Evolutionary conservation across 2,329 filamentous ascomycete species (phyloP).

Genomic region (Harringtonia lauricola): DNA sequence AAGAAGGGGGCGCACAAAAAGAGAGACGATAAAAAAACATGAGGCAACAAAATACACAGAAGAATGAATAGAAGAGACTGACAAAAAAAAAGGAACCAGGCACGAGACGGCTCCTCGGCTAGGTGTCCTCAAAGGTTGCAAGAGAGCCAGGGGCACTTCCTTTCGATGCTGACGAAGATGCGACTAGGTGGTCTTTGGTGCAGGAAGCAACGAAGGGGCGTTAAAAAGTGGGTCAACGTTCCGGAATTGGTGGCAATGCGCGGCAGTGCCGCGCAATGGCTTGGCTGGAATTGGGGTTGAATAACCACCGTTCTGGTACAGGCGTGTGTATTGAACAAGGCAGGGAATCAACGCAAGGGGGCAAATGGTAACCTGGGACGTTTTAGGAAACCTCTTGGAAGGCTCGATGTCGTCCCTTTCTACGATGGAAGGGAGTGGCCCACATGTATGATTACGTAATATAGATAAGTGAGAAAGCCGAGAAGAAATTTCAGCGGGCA

Average conservation of each 20-base stretch:
- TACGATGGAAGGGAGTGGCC: no score
- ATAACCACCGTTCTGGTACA: background rate
- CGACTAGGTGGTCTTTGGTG: background rate
- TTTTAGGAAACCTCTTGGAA: no score
- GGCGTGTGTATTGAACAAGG: no score
- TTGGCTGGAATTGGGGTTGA: background rate
- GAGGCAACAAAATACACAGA: background rate
- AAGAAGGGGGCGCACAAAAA: background rate
- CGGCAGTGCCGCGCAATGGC: background rate
- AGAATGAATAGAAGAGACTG: background rate
- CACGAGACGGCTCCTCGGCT: background rate
- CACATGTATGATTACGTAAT: no score
- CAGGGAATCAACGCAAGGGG: no score
- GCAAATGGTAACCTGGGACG: no score
- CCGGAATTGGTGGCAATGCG: background rate
- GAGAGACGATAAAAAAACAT: background rate
- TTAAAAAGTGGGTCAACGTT: background rate
- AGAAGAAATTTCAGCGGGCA: no score
- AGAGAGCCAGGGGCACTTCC: no score
- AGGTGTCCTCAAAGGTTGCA: no score
- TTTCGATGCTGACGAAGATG: background rate
- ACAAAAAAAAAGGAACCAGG: background rate
- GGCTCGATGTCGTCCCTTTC: no score
- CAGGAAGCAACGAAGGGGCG: background rate
- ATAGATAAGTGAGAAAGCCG: no score